These are phyloP conservation scores for Volutella citrinella DNA, from an alignment of 2,329 filamentous ascomycete species.

Conservation along the genomic window DNA sequence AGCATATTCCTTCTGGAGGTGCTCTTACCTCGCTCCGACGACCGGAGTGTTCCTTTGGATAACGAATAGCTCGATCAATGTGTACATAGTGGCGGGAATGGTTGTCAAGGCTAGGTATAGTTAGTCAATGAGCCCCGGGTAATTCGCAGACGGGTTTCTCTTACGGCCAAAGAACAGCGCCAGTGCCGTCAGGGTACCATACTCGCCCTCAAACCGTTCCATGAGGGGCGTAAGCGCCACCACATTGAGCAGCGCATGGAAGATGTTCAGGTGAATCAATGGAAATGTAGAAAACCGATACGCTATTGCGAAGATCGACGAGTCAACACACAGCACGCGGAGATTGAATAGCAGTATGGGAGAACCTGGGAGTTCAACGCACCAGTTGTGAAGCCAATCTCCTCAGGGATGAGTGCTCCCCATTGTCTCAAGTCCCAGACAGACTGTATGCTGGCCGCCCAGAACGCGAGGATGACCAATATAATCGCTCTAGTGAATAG, in stretches of 20 bases:
- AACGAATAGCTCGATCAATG: conserved; percentile 72
- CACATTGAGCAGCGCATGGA: conserved; percentile 79
- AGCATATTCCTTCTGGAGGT: background rate
- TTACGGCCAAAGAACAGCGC: conserved; percentile 87
- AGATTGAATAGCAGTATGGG: background rate
- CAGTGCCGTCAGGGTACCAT: conserved; percentile 85
- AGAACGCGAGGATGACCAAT: conserved; percentile 58
- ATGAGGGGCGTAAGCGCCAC: conserved; percentile 81
- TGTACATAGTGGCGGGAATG: conserved; percentile 78
- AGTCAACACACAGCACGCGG: conserved; percentile 9
- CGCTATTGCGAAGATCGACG: conserved; percentile 52
- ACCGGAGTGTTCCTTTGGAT: conserved; percentile 70
- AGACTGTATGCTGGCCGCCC: conserved; percentile 65
- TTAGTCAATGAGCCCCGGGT: conserved; percentile 7
- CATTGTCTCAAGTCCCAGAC: conserved; percentile 72
- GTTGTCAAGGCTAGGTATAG: conserved; percentile 66
- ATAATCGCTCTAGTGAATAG: conserved; percentile 76
- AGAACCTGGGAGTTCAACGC: conserved; percentile 17
- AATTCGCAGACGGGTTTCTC: conserved; percentile 33
- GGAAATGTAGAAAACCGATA: conserved; percentile 93
- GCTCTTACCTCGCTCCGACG: conserved; percentile 73
- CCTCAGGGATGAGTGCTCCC: conserved; percentile 74
- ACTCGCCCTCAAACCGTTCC: conserved; percentile 89
- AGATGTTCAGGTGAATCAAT: conserved; percentile 75
- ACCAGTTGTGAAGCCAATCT: conserved; percentile 71